Conservation (phyloP, 257 asterid species). For the Solanum appendiculatum region DNA sequence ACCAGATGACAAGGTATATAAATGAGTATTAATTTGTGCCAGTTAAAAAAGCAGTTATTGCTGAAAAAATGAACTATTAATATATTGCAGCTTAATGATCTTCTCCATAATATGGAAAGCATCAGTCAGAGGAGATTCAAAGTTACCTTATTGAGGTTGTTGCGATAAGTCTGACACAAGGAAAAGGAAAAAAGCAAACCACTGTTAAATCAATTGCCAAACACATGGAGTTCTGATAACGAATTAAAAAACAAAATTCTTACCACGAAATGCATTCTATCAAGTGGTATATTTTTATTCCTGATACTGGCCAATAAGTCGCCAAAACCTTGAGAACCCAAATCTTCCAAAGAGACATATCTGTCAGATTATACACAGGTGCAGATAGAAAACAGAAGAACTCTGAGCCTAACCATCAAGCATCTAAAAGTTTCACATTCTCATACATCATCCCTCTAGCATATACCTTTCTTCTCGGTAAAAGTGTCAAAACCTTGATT, state of each 20-base stretch:
- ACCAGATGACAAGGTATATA: not conserved
- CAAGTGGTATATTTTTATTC: conserved; percentile 74
- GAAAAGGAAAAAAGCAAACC: conserved; percentile 5
- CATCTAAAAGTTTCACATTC: not conserved
- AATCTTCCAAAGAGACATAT: conserved; percentile 40
- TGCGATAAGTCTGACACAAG: conserved; percentile 79
- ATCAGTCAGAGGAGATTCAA: not conserved
- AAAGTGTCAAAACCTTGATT: conserved; percentile 89
- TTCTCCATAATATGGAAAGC: not conserved
- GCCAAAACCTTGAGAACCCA: conserved; percentile 94
- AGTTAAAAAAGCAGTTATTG: not conserved
- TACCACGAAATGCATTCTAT: conserved; percentile 98
- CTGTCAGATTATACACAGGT: conserved; percentile 5
- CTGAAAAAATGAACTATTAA: not conserved
- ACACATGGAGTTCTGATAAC: not conserved
- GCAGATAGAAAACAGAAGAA: conserved; percentile 6
- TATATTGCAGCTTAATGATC: not conserved
- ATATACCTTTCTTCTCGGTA: conserved; percentile 66
- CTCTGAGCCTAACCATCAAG: not conserved
- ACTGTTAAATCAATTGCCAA: not conserved
- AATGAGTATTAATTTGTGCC: not conserved
- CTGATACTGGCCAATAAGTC: conserved; percentile 84
- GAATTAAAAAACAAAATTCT: conserved; percentile 24
- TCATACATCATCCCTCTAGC: conserved; percentile 1
- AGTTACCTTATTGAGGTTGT: conserved; percentile 93